Conservation (phyloP, 192 early-diverging fungal genomes). For the Endogone sp. region DNA sequence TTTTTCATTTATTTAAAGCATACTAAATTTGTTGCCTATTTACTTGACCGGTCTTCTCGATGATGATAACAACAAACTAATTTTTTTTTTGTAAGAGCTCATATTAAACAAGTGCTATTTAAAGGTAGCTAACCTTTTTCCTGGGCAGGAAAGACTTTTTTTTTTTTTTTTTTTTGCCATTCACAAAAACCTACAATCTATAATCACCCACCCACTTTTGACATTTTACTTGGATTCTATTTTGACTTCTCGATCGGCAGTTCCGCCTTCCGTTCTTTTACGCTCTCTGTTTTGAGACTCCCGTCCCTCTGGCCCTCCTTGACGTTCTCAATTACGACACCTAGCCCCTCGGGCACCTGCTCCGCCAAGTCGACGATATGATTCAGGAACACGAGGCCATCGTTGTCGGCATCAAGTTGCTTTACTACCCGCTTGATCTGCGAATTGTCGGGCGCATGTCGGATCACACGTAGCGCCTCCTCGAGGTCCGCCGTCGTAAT, state of each 20-base stretch:
- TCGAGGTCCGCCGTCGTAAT: constrained; percentile 65
- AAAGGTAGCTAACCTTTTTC: too few species aligned
- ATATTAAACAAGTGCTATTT: too few species aligned
- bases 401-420: constrained; percentile 65
- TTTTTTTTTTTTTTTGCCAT: too few species aligned
- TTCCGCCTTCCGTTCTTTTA: background rate
- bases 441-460: constrained; percentile 63
- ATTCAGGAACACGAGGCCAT: constrained; percentile 60
- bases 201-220: background rate
- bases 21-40: too few species aligned
- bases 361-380: constrained; percentile 55
- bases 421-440: constrained; percentile 72
- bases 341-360: constrained; percentile 53
- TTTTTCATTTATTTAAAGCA: too few species aligned
- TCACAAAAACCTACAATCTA: too few species aligned
- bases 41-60: too few species aligned
- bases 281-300: constrained; percentile 8
- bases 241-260: background rate
- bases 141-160: too few species aligned
- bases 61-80: too few species aligned
- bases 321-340: constrained; percentile 48
- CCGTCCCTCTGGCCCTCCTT: constrained; percentile 21
- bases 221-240: background rate
- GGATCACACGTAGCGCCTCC: constrained; percentile 60
- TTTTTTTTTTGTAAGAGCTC: too few species aligned